phyloP scores from a whole-genome alignment of 2,329 filamentous ascomycete species.

The Botrytis deweyae region DNA sequence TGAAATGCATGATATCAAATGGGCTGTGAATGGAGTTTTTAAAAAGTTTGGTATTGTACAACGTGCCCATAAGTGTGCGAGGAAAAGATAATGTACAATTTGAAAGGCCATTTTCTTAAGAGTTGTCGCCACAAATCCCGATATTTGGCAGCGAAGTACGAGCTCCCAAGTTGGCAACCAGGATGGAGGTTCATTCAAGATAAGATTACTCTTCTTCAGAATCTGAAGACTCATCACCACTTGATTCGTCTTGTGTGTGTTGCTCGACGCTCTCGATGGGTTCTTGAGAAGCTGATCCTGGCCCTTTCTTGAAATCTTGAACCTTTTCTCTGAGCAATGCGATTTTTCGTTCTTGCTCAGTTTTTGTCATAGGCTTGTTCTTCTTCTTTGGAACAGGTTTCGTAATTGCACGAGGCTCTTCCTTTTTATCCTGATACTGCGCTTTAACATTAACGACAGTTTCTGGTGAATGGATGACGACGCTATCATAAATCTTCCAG shows the following conservation, averaged over 20 bases:
- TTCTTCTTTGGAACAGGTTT: conserved; percentile 50
- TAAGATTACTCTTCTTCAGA: conserved; percentile 48
- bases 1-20: background rate
- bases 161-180: background rate
- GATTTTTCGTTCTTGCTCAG: conserved; percentile 68
- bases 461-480: conserved; percentile 51
- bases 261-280: conserved; percentile 41
- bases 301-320: conserved; percentile 42
- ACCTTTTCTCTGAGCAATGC: conserved; percentile 61
- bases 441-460: conserved; percentile 40
- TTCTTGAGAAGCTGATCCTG: conserved; percentile 42
- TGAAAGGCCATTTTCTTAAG: conserved; percentile 1
- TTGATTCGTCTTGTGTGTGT: conserved; percentile 45
- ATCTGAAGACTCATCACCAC: conserved; percentile 54
- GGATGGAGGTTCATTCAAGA: background rate
- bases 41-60: conserved; percentile 26
- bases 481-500: conserved; percentile 53
- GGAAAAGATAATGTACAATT: conserved; percentile 29
- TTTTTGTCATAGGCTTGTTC: conserved; percentile 75
- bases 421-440: conserved; percentile 31
- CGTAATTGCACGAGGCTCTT: conserved; percentile 35
- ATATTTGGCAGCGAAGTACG: background rate
- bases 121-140: background rate
- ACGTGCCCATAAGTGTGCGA: conserved; percentile 20
- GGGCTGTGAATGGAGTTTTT: background rate